phyloP scores from a whole-genome alignment of 257 asterid species.

The Gentiana dahurica region DNA sequence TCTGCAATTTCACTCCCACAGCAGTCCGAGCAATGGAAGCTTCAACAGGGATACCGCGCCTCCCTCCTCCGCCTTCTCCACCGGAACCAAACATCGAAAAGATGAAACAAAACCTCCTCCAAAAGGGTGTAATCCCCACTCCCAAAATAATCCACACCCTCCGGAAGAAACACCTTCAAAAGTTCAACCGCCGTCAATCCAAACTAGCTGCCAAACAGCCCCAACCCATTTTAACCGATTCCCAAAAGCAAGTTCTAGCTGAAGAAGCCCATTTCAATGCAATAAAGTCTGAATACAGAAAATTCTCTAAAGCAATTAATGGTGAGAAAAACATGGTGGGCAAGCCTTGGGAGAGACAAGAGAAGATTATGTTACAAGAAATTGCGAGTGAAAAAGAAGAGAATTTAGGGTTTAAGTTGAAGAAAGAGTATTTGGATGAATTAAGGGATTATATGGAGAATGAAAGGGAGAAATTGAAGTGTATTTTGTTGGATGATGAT shows the following conservation, averaged over 20 bases:
- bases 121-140: constrained; percentile 53
- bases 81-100: constrained; percentile 39
- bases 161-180: constrained; percentile 78
- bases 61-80: constrained; percentile 32
- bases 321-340: constrained; percentile 48
- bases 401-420: constrained; percentile 43
- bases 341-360: constrained; percentile 71
- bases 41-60: constrained; percentile 40
- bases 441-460: constrained; percentile 66
- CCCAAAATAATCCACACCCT: constrained; percentile 80
- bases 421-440: constrained; percentile 51
- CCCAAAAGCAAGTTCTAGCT: constrained; percentile 29
- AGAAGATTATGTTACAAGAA: constrained; percentile 53
- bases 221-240: constrained; percentile 27
- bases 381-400: constrained; percentile 38
- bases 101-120: constrained; percentile 43
- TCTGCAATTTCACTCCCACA: background rate
- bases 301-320: constrained; percentile 28
- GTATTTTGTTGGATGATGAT: constrained; percentile 79
- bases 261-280: constrained; percentile 57
- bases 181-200: constrained; percentile 65
- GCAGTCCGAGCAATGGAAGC: constrained; percentile 49
- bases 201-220: constrained; percentile 49
- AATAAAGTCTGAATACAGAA: constrained; percentile 61
- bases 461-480: constrained; percentile 58